Evolutionary conservation across 1,284 basidiomycete genomes (phyloP), one percentile per base, ranked within the genome.

Genomic region (Cryptococcus sp.): DNA sequence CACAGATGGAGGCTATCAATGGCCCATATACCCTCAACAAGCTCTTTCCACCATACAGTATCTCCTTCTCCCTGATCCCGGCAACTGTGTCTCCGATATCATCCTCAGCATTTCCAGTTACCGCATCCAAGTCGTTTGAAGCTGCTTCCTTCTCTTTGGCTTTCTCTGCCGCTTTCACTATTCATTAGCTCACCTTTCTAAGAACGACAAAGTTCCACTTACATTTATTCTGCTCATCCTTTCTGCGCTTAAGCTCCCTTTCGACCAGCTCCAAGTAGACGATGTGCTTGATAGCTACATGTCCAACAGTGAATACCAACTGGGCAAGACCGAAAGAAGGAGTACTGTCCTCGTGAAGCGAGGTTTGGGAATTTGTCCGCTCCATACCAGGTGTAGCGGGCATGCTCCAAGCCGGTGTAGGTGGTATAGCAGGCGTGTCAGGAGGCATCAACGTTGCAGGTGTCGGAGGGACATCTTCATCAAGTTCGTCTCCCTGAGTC

Each of bases 251-350:
- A 83, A 89, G 88, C 70, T 98, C 94, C 36, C 93, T 80, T 74
- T 98, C 94, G n/a, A 98, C 87, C 41, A 97, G 80, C 73, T 98
- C 94, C 28, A 98, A 82, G 70, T 91, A 96, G 22, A 96, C 92
- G 52, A 98, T 91, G 58, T 98, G 92, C 74, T 98, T 98, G 76
- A 98, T 89, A 5, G 92, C 91, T 18, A 96, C 88, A 72, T 98
- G 94, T 0, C 94, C 96, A 4, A 97, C 91, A 39, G 90, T 82
- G 69, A 98, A 98, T 7, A 98, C 78, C 18, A 98, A 80, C 69
- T 98, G 93, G 50, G 87, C 88, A 16, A 98, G 80, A 54, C 85
- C 82, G 70, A 94, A 97, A 0, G 87, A 85, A 56, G 92, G 86
- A 0, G 47, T 80, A 79, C 31, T 28, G 14, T 57, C 54, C 13